Percentiles rank a stretch among this genome's conserved stretches.
These are phyloP conservation scores for Spirogloea muscicola DNA, from an alignment of 139 green algal species.

Conservation along the genomic window DNA sequence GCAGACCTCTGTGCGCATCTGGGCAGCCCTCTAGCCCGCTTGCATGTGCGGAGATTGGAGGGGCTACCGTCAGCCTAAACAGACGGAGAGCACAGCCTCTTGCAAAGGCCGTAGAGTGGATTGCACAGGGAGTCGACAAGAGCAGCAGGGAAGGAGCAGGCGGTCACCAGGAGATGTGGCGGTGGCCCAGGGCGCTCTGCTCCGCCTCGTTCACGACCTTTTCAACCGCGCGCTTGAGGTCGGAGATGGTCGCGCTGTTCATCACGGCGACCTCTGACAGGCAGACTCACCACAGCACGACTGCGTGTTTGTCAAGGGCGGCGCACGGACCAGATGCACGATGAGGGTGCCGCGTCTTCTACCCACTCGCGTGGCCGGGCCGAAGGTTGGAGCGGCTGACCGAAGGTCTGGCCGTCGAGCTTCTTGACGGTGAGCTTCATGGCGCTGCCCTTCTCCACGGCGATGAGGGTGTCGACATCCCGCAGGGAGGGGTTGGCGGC, in stretches of 20 bases:
- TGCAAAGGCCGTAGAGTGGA: background rate
- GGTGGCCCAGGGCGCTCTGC: background rate
- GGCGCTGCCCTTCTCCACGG: slow-evolving; percentile 23
- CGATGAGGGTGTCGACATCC: slow-evolving; percentile 30
- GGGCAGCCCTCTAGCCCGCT: no score
- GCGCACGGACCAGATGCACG: no score
- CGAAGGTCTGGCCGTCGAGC: slow-evolving; percentile 15
- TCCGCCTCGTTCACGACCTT: background rate
- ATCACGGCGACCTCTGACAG: no score
- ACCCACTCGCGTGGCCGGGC: no score
- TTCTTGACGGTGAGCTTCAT: slow-evolving; percentile 7
- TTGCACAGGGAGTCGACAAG: background rate
- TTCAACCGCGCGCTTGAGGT: slow-evolving; percentile 4
- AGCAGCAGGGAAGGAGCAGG: background rate
- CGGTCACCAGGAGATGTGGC: background rate
- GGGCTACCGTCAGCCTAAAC: no score
- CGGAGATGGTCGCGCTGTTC: no score
- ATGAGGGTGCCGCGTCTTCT: no score
- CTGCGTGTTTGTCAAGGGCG: no score
- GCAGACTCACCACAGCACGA: no score
- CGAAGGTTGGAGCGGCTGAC: no score
- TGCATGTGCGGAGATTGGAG: no score
- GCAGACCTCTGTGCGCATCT: no score
- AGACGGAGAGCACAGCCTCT: background rate
- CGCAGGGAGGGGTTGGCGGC: slow-evolving; percentile 1